Evolutionary conservation across 441 rosid genomes (phyloP), one percentile per base, ranked within the genome.

Genomic region (Adansonia madagascariensis): DNA sequence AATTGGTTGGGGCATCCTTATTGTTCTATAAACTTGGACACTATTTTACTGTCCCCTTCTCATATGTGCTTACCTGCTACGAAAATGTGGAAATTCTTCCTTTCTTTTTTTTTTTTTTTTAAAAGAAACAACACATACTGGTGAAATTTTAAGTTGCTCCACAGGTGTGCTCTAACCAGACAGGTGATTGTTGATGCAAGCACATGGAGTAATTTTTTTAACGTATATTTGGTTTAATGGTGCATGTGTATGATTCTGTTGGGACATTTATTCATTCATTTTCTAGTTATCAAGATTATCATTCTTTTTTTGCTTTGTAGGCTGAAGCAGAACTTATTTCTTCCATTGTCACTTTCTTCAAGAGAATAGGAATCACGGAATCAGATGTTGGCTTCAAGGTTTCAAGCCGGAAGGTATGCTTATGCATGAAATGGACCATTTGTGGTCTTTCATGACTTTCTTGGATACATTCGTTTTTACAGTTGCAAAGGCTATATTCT

Each of bases 261-360:
- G 76, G 31, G 52, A 31, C 41, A 35, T 35, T 73, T 59, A 74
- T 27, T 55, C 53, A n/a, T 50, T 43, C 8, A 6, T 66, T 68
- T 53, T 66, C 49, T 75, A 75, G 7, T 77, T 1, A 57, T 76
- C 49, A 56, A 35, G 64, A 63, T 76, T 64, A 17, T 39, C 3
- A 41, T 52, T 60, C 53, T 70, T 52, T 60, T 57, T 70, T 39
- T 59, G 63, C 52, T 57, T 68, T 82, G 50, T 78, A 93, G 98
- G 98, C 96, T 41, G 99, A 95, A 87, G 98, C 99, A 50, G 99
- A 93, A 78, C 96, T 93, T 46, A 84, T 93, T 67, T 92, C 98
- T 49, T 86, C 98, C 47, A 85, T 93, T 60, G 84, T 91, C 66
- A 82, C 95, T 53, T 92, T 93, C 85, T 93, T 93, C 85, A 93